phyloP scores from a whole-genome alignment of 495 filamentous ascomycete genomes.

The Staphylotrichum longicolle region DNA sequence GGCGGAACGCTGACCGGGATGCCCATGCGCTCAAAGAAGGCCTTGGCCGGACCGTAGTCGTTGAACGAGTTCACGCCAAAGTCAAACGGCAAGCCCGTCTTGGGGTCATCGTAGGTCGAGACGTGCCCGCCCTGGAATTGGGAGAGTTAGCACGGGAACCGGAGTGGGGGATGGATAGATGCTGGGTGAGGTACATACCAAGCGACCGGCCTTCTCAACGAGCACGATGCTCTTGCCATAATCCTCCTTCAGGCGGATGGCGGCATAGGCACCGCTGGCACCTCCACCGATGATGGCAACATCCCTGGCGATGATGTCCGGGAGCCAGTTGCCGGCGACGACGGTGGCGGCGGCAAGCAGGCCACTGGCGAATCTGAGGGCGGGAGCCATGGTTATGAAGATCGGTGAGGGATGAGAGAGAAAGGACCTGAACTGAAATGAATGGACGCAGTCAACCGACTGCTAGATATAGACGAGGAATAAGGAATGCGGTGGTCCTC shows the following conservation, averaged over 20 bases:
- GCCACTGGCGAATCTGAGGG: not conserved
- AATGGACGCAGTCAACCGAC: conserved; percentile 9
- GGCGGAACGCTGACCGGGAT: conserved; percentile 25
- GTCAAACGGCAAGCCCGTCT: conserved; percentile 36
- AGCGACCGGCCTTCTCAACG: conserved; percentile 39
- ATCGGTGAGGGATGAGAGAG: not conserved
- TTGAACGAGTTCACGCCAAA: conserved; percentile 42
- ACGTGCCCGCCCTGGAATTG: conserved; percentile 44
- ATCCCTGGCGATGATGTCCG: conserved; percentile 19
- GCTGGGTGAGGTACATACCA: conserved; percentile 32
- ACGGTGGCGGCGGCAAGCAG: not conserved
- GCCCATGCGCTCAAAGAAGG: conserved; percentile 41
- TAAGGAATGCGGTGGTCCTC: no score
- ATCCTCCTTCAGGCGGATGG: conserved; percentile 46
- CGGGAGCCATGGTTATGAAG: not conserved
- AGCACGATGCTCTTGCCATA: conserved; percentile 41
- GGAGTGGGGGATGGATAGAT: no score
- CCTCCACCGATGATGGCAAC: conserved; percentile 50
- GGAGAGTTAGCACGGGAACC: not conserved
- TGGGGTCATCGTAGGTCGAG: conserved; percentile 41
- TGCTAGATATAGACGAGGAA: not conserved
- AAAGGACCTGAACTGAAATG: not conserved
- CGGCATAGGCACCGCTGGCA: conserved; percentile 49
- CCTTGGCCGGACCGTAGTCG: conserved; percentile 29
- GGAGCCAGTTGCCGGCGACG: conserved; percentile 1